Evolutionary conservation across 768 basidiomycete genomes (phyloP).

Genomic region (Termitomyces sp.): DNA sequence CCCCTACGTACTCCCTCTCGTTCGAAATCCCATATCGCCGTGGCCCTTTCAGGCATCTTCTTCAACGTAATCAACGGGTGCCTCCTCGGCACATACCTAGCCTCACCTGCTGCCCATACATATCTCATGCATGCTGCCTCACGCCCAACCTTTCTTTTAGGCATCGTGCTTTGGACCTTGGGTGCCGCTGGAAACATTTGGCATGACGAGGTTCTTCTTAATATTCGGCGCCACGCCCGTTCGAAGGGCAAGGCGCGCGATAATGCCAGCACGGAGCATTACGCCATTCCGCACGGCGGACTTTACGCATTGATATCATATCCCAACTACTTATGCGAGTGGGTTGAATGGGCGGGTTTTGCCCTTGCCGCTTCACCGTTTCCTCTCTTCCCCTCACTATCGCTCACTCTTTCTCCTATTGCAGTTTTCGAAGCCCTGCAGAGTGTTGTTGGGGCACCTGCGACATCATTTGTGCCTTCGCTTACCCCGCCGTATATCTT

Average conservation of each 20-base stretch:
- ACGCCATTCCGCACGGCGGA: conserved; percentile 70
- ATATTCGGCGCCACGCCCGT: conserved; percentile 65
- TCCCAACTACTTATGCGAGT: conserved; percentile 94
- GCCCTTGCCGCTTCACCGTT: conserved; percentile 66
- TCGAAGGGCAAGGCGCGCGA: conserved; percentile 26
- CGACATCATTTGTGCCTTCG: conserved; percentile 31
- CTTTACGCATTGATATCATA: conserved; percentile 78
- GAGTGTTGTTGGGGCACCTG: conserved; percentile 12
- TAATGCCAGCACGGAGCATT: conserved; percentile 6
- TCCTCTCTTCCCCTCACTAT: conserved; percentile 19
- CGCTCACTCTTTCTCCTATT: conserved; percentile 12
- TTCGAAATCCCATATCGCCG: conserved; percentile 65
- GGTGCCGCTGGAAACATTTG: conserved; percentile 78
- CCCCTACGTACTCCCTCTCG: conserved; percentile 78
- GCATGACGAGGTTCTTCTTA: conserved; percentile 87
- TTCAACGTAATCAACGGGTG: conserved; percentile 77
- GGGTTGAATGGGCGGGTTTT: conserved; percentile 91
- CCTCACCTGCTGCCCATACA: conserved; percentile 44
- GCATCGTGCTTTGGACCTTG: conserved; percentile 57
- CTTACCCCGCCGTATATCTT: conserved; percentile 79
- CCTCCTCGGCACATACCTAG: conserved; percentile 65
- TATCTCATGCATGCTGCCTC: conserved; percentile 28
- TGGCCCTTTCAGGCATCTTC: conserved; percentile 44
- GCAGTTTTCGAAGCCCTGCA: conserved; percentile 13
- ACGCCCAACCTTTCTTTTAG: conserved; percentile 48